Base-by-base conservation (phyloP, 2,329 filamentous ascomycete genomes). In the Cytospora schulzeri region DNA sequence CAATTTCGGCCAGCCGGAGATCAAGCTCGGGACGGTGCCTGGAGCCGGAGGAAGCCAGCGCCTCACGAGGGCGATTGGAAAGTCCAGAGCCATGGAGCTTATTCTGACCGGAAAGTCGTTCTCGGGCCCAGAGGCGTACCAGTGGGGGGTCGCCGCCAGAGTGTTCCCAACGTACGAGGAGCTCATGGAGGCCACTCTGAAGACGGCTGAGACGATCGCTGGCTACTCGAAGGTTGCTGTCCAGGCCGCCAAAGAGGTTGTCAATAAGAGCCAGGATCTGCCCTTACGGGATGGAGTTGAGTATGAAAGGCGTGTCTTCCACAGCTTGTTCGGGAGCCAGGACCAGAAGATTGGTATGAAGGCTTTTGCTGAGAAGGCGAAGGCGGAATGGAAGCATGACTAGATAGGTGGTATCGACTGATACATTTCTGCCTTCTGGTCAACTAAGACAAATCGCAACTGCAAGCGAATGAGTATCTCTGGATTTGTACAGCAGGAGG, bases 321-420 rank as follows among this genome's bases (percentile, higher is more conserved):
- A 99, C 78, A 85, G 88, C 29, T 74, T 97, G 73, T 99, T 99
- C 80, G 95, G 94, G 26, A 96, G 91, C 75, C 86, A 92, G 79
- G 95, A 99, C 78, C 95, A 99, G 80, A 99, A 98, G 84, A 91
- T 97, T 76, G 93, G 92, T 77, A 88, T 98, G 95, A 89, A 89
- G 76, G 95, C 95, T 15, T 99, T 99, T 83, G 91, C 91, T 2
- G 91, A 93, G 79, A 98, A 98, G 88, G 87, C 91, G 81, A 96
- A 96, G 85, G 81, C 95, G 0, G 88, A 95, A 76, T 99, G 95
- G 94, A 88, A 85, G 67, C 83, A 97, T 76, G 87, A 92, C 75
- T 96, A 85, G 69, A 60, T n/a, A 9, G 26, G 28, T 24, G 19
- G n/a, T n/a, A n/a, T n/a, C n/a, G 1, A 48, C 41, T 48, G 41